Evolutionary conservation across 257 asterid species (phyloP).

Genomic region (Plantago major): DNA sequence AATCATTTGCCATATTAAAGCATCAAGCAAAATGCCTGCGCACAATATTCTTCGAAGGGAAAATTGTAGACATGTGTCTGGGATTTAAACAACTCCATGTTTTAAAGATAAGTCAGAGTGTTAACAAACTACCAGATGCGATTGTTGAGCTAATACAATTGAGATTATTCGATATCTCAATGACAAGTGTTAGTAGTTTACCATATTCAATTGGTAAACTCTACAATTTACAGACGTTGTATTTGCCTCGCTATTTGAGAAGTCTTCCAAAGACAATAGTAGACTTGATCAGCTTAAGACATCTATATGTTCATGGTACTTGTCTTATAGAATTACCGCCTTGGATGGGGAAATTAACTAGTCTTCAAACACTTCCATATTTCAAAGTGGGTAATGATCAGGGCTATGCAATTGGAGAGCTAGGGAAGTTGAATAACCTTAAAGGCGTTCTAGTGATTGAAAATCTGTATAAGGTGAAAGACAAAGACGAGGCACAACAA

Average conservation of each 20-base stretch:
- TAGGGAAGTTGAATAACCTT: conserved; percentile 20
- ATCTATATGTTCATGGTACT: conserved; percentile 7
- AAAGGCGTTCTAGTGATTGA: conserved; percentile 12
- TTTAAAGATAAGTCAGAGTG: background rate
- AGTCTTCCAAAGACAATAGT: conserved; percentile 14
- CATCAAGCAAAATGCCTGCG: conserved; percentile 15
- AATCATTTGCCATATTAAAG: background rate
- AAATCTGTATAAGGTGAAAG: conserved; percentile 18
- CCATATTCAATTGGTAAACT: conserved; percentile 20
- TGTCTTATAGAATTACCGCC: conserved; percentile 3
- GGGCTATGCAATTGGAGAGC: conserved; percentile 25
- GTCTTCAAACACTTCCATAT: conserved; percentile 19
- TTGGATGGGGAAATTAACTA: conserved; percentile 17
- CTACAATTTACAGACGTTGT: conserved; percentile 24
- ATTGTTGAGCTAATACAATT: conserved; percentile 23
- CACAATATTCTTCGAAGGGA: conserved; percentile 7
- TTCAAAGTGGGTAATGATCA: conserved; percentile 5
- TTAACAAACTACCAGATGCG: background rate
- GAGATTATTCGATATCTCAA: conserved; percentile 20
- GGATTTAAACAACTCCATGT: conserved; percentile 18
- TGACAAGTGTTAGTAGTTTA: background rate
- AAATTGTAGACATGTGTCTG: background rate
- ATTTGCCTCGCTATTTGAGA: background rate
- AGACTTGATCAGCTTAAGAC: conserved; percentile 19
- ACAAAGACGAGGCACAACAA: conserved; percentile 18